phyloP scores from a whole-genome alignment of 2,329 filamentous ascomycete genomes.

The Drechslera avenae region DNA sequence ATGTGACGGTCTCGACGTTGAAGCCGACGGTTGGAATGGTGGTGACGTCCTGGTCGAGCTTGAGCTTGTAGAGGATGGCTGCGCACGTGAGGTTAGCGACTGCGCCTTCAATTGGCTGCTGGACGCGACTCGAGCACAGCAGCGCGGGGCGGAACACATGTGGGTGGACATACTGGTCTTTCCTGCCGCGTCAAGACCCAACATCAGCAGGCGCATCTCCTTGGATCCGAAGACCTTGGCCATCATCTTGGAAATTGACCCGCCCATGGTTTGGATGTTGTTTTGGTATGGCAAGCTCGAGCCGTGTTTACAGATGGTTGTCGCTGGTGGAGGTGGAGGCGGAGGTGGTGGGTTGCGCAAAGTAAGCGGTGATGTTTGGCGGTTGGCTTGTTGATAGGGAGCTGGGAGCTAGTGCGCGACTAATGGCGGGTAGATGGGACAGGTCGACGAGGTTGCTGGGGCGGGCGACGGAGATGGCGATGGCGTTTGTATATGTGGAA shows the following conservation, averaged over 20 bases:
- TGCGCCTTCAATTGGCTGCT: not conserved
- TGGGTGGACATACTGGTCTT: constrained; percentile 72
- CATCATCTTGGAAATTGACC: constrained; percentile 91
- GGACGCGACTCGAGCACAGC: no score
- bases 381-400: not conserved
- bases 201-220: constrained; percentile 98
- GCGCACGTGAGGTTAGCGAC: constrained; percentile 22
- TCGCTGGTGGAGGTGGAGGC: not conserved
- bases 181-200: constrained; percentile 94
- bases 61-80: constrained; percentile 98
- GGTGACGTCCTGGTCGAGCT: constrained; percentile 98
- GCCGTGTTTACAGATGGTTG: not conserved
- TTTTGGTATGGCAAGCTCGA: constrained; percentile 1
- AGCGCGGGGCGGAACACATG: not conserved
- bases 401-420: not conserved
- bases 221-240: constrained; percentile 99
- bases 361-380: not conserved
- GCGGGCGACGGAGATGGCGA: no score
- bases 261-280: constrained; percentile 74
- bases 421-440: not conserved
- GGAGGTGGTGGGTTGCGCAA: constrained; percentile 8
- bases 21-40: constrained; percentile 99
- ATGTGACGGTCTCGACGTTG: constrained; percentile 99
- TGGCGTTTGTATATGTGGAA: not conserved
- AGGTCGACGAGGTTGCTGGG: no score